A percentile compares a stretch with the other conserved stretches of the same genome.
These are phyloP conservation scores for Aspergillus fumigatus DNA, from an alignment of 2,329 filamentous ascomycete genomes.

Conservation along the genomic window DNA sequence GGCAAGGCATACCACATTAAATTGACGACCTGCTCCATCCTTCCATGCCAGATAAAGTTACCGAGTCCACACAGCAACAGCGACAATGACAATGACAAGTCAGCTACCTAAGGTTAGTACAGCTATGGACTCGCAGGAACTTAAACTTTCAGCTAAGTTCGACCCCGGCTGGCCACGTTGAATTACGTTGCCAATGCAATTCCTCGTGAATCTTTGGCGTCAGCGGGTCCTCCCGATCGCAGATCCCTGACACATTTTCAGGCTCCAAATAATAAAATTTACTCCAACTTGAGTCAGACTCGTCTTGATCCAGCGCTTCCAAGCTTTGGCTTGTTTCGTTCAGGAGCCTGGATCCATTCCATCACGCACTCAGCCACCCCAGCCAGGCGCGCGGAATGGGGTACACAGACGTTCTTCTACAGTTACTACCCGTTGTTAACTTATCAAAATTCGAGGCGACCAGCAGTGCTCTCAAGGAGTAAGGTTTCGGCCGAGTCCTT, in stretches of 20 bases:
- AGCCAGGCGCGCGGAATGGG: not conserved
- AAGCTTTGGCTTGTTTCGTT: not conserved
- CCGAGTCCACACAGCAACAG: no score
- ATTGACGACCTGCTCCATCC: not conserved
- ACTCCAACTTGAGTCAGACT: not conserved
- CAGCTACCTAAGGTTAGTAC: not conserved
- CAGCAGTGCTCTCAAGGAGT: no score
- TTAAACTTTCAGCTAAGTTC: not conserved
- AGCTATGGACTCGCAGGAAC: not conserved
- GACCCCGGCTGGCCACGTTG: not conserved
- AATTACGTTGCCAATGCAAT: not conserved
- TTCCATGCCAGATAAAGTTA: not conserved
- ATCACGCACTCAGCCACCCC: not conserved
- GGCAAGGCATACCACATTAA: not conserved
- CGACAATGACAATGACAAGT: no score
- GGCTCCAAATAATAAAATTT: slow-evolving; percentile 7
- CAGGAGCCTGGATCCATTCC: not conserved
- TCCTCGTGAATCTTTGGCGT: slow-evolving; percentile 5
- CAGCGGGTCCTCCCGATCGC: slow-evolving; percentile 6
- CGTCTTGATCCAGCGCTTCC: not conserved
- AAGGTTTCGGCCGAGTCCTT: no score
- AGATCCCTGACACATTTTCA: slow-evolving; percentile 11
- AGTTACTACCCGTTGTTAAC: not conserved
- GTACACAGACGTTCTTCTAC: not conserved
- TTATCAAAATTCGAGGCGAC: not conserved